These are phyloP conservation scores for Quercus agrifolia DNA, from an alignment of 306 rosid genomes.

Conservation along the genomic window DNA sequence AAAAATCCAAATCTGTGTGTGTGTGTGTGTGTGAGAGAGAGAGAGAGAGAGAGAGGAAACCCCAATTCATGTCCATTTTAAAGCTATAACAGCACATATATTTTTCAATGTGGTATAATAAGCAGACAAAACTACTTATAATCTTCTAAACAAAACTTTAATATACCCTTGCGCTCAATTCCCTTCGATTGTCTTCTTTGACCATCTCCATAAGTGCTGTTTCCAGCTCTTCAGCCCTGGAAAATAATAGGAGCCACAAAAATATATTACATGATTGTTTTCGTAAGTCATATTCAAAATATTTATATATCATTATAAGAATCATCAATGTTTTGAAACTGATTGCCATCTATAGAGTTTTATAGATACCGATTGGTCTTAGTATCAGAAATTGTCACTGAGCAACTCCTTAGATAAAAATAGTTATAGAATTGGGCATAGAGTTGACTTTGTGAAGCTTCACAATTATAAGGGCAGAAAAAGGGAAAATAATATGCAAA, in stretches of 20 bases:
- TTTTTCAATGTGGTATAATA: constrained; percentile 5
- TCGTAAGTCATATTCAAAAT: constrained; percentile 1
- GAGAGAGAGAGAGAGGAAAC: neutral
- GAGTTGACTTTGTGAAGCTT: neutral
- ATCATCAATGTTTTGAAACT: neutral
- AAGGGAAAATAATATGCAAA: neutral
- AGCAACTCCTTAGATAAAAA: constrained; percentile 2
- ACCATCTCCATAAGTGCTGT: constrained; percentile 94
- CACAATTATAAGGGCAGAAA: constrained; percentile 19
- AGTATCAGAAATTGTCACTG: neutral
- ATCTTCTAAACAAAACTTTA: constrained; percentile 23
- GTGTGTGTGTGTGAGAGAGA: neutral
- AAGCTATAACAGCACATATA: constrained; percentile 7
- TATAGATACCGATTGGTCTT: neutral
- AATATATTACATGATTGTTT: constrained; percentile 21
- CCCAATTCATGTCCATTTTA: constrained; percentile 6
- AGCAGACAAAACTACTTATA: constrained; percentile 9
- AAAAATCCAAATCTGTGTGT: neutral
- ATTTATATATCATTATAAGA: neutral
- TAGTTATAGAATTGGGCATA: neutral
- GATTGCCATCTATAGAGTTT: neutral
- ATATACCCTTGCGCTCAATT: constrained; percentile 82
- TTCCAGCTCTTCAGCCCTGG: constrained; percentile 94
- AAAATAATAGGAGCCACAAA: constrained; percentile 25
- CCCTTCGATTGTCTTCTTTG: constrained; percentile 67